Percentiles rank a stretch among this genome's conserved stretches.
These are phyloP conservation scores for Kandelia obovata DNA, from an alignment of 345 rosid genomes.

Conservation along the genomic window DNA sequence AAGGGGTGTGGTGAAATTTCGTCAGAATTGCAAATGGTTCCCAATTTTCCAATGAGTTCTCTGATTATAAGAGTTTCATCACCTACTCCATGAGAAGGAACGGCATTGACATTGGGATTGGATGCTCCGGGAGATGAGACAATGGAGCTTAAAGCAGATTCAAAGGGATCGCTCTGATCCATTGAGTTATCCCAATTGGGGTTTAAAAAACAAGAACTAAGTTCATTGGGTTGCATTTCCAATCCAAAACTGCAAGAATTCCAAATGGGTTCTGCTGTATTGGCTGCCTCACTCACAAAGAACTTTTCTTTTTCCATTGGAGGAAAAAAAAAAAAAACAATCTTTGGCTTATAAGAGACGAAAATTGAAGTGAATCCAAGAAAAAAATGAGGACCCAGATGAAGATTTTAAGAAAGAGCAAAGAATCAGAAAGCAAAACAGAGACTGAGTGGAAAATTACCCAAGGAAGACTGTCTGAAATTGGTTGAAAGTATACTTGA, in stretches of 20 bases:
- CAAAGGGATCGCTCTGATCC: conserved; percentile 30
- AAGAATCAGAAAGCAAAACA: conserved; percentile 3
- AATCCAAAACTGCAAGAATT: conserved; percentile 22
- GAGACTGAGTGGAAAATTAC: neutral
- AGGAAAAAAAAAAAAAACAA: neutral
- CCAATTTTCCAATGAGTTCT: conserved; percentile 31
- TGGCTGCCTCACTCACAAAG: conserved; percentile 16
- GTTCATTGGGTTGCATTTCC: conserved; percentile 25
- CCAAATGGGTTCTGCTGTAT: conserved; percentile 20
- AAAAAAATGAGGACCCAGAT: conserved; percentile 16
- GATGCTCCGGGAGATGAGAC: conserved; percentile 33
- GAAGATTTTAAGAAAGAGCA: conserved; percentile 7
- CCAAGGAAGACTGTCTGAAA: neutral
- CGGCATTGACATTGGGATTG: neutral
- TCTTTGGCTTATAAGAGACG: neutral
- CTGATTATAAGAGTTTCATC: conserved; percentile 19
- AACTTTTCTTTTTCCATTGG: conserved; percentile 31
- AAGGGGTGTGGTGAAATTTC: conserved; percentile 34
- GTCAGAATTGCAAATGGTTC: conserved; percentile 31
- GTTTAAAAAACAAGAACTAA: conserved; percentile 21
- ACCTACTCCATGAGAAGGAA: neutral
- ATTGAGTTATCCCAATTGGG: conserved; percentile 29
- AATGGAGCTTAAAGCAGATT: conserved; percentile 33
- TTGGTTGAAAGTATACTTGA: neutral
- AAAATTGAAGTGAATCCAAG: neutral